phyloP scores from a whole-genome alignment of 345 rosid species.

The Murraya paniculata region DNA sequence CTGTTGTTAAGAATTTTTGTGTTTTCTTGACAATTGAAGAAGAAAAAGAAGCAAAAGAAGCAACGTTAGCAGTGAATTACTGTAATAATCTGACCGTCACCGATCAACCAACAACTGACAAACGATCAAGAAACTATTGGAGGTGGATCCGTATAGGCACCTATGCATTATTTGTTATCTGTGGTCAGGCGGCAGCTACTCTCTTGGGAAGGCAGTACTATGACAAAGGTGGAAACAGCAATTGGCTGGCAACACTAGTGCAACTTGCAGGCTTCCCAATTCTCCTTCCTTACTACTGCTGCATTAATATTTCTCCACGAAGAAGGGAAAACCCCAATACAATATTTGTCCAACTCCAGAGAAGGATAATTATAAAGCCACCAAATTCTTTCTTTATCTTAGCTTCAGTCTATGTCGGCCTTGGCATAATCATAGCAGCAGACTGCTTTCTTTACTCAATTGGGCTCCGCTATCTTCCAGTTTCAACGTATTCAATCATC shows the following conservation, averaged over 20 bases:
- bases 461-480: slow-evolving; percentile 37
- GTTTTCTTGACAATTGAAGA: slow-evolving; percentile 22
- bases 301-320: neutral
- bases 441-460: slow-evolving; percentile 22
- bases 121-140: slow-evolving; percentile 9
- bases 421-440: slow-evolving; percentile 37
- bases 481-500: slow-evolving; percentile 38
- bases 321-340: slow-evolving; percentile 14
- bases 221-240: slow-evolving; percentile 43
- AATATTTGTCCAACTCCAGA: neutral
- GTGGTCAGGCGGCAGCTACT: slow-evolving; percentile 35
- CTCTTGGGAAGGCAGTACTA: slow-evolving; percentile 42
- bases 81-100: neutral
- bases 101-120: neutral
- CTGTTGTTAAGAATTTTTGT: no score
- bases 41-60: slow-evolving; percentile 26
- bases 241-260: slow-evolving; percentile 39
- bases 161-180: slow-evolving; percentile 24
- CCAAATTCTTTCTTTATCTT: slow-evolving; percentile 23
- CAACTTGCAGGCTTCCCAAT: slow-evolving; percentile 42
- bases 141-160: slow-evolving; percentile 30
- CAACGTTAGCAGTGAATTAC: neutral
- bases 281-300: slow-evolving; percentile 33
- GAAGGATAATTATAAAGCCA: neutral
- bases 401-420: slow-evolving; percentile 26